A percentile compares a stretch with the other conserved stretches of the same genome.
phyloP scores from a whole-genome alignment of 495 filamentous ascomycete species.

The Aspergillus nanangensis region DNA sequence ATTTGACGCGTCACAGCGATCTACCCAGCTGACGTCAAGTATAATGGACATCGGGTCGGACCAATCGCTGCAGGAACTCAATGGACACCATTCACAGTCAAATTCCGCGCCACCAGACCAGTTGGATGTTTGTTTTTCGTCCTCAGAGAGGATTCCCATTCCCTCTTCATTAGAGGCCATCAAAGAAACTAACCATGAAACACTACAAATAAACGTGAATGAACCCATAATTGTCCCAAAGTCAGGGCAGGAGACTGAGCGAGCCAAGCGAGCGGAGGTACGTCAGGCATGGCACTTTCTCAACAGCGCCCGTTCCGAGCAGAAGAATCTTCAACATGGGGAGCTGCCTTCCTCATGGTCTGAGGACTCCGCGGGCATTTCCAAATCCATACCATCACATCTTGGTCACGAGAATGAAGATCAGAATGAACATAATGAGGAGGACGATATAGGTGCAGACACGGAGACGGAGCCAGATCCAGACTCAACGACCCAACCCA shows the following conservation, averaged over 20 bases:
- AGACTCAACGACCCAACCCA: too few relatives aligned
- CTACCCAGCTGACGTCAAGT: slow-evolving; percentile 18
- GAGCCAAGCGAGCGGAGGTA: slow-evolving; percentile 20
- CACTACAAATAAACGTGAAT: slow-evolving; percentile 1
- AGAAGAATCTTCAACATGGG: slow-evolving; percentile 17
- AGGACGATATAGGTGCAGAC: too few relatives aligned
- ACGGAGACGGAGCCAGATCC: too few relatives aligned
- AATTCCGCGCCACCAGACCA: slow-evolving; percentile 1
- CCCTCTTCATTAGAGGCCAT: slow-evolving; percentile 11
- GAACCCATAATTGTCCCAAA: background rate
- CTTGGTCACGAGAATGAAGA: background rate
- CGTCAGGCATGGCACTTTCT: slow-evolving; percentile 25
- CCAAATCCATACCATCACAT: background rate
- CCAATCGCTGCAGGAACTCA: too few relatives aligned
- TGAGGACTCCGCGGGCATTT: slow-evolving; percentile 13
- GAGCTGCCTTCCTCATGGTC: slow-evolving; percentile 29
- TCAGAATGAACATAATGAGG: too few relatives aligned
- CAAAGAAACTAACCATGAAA: too few relatives aligned
- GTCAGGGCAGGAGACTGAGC: slow-evolving; percentile 4
- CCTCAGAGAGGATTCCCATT: too few relatives aligned
- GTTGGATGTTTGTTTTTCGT: too few relatives aligned
- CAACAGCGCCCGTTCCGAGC: slow-evolving; percentile 12
- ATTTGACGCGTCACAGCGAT: slow-evolving; percentile 15
- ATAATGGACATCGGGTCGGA: too few relatives aligned
- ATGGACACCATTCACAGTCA: too few relatives aligned